These are phyloP conservation scores for Bryopsis sp. DNA, from an alignment of 139 green algal genomes.

Conservation along the genomic window DNA sequence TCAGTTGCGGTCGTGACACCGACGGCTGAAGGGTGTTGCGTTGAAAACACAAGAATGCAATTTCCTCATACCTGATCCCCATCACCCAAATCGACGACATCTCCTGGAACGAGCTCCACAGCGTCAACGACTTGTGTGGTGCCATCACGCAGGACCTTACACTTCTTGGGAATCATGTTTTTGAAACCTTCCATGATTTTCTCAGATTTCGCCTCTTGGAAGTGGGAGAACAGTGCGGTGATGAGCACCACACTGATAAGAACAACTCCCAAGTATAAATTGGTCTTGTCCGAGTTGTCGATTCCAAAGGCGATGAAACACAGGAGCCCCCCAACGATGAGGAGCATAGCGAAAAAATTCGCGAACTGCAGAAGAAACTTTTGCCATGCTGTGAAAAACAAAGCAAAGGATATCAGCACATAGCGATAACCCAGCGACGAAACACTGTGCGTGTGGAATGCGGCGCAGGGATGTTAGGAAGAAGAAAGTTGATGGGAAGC, in stretches of 20 bases:
- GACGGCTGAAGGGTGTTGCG: not conserved
- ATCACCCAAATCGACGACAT: slow-evolving; percentile 21
- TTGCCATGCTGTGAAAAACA: slow-evolving; percentile 35
- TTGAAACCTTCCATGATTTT: slow-evolving; percentile 69
- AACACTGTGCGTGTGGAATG: too few species aligned
- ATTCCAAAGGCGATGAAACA: slow-evolving; percentile 49
- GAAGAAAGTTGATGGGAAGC: too few species aligned
- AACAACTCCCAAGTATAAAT: slow-evolving; percentile 69
- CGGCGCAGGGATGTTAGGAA: too few species aligned
- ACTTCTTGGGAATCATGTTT: slow-evolving; percentile 62
- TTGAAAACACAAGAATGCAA: slow-evolving; percentile 9
- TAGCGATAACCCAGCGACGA: too few species aligned
- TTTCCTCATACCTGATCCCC: slow-evolving; percentile 29
- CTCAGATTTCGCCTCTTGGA: slow-evolving; percentile 58
- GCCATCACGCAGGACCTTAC: slow-evolving; percentile 31
- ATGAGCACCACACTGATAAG: slow-evolving; percentile 39
- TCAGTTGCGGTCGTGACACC: slow-evolving; percentile 14
- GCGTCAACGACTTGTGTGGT: slow-evolving; percentile 20
- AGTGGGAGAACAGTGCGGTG: slow-evolving; percentile 44
- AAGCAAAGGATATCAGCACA: not conserved
- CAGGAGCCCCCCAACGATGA: slow-evolving; percentile 27
- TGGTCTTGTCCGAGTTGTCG: slow-evolving; percentile 45
- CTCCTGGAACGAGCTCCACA: slow-evolving; percentile 30
- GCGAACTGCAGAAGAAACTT: slow-evolving; percentile 31
- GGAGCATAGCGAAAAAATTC: slow-evolving; percentile 34